Evolutionary conservation across 2,329 filamentous ascomycete species (phyloP), one percentile per base, ranked within the genome.

Genomic region (Orbilia quercus): DNA sequence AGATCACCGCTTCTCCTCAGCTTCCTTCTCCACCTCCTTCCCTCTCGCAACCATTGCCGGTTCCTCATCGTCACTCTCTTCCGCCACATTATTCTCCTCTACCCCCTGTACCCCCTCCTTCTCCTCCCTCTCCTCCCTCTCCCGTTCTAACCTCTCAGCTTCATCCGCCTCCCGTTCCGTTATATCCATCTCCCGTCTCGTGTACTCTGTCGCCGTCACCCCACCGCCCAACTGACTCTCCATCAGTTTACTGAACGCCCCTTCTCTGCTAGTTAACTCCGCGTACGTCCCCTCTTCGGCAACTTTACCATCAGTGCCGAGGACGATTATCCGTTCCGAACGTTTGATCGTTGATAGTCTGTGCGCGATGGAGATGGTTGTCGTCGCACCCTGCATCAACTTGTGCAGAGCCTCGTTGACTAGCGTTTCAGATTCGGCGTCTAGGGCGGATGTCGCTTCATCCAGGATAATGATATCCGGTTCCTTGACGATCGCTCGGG

Each of bases 201-300:
- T 18, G 20, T 44, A 57, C 7, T 71, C 62, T n/a, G 47, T 79
- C 64, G 96, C 92, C 7, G 90, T 90, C 9, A 97, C 91, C 7
- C 90, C 90, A 11, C 93, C 94, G 77, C 86, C 95, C 87, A 98
- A 91, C 82, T 99, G 95, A 93, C 93, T 98, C 81, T 98, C 94
- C 95, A 99, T 99, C 59, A 99, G 84, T 82, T 90, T 95, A 77
- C 89, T 94, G 79, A 99, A 99, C 1, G 93, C 92, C 58, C 94
- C 96, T 14, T 86, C 85, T 71, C 91, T 87, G 3, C 86, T 84
- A 58, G 89, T 90, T 20, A 99, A 85, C 75, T 92, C 86, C 22
- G 85, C 82, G 80, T 96, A 99, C 67, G 89, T 90, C 65, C 95
- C 95, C 75, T 91, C 90, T 80, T 99, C 94, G 1, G 94, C 95